Evolutionary conservation across 1,284 basidiomycete genomes (phyloP), one percentile per base, ranked within the genome.

Genomic region (Ceratobasidium sp.): DNA sequence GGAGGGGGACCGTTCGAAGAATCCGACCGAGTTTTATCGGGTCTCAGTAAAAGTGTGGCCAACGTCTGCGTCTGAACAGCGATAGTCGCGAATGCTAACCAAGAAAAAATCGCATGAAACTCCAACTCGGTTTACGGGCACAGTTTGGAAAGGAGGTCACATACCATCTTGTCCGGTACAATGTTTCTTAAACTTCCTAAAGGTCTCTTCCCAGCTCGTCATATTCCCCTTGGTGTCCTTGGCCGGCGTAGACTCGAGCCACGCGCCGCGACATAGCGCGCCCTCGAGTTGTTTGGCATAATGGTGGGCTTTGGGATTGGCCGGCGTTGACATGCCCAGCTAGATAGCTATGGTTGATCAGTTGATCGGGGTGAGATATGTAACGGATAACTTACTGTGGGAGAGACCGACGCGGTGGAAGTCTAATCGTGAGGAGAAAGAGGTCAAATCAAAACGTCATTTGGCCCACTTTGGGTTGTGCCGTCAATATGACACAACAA

Each of bases 131-230:
- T 33, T 33, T 33, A 26, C 10, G 20, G 6, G 12, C 26, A 44
- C 63, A n/a, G 1, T n/a, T 12, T 15, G 26, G 18, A 39, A n/a
- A n/a, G n/a, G n/a, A n/a, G n/a, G 78, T 49, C 42, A 76, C 66
- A 7, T 72, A 80, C 28, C 84, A 87, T 85, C 83, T 80, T 85
- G 84, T n/a, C 84, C 84, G 9, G 84, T 84, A 78, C 92, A 94
- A 82, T 97, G 95, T 83, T 97, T 97, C 82, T 93, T 93, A 88
- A 95, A 96, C 84, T 97, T 97, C 81, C 95, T 89, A 39, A 96
- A 86, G n/a, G 96, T 89, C 82, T 96, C 94, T 2, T 89, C 88
- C 96, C 95, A 97, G 13, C 91, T 87, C 42, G 97, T 84, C 9
- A 85, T 82, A 0, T 83, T 81, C 20, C 90, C 92, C 67, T 91